Base-by-base conservation (phyloP, 495 filamentous ascomycete genomes). In the Trichoderma reesei region DNA sequence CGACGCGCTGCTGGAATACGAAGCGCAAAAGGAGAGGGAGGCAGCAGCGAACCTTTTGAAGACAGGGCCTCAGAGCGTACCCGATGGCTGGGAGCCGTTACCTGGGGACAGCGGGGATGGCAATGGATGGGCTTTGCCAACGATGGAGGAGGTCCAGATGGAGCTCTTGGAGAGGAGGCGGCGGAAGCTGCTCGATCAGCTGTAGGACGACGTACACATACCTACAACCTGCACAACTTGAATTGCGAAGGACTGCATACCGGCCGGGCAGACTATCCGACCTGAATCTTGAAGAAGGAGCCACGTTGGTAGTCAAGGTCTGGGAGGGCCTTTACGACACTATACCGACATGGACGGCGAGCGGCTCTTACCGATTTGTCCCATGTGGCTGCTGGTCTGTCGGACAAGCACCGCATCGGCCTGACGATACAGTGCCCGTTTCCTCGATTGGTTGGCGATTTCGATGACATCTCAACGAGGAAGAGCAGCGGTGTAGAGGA, bases 61-160 rank as follows among this genome's bases (percentile, higher is more conserved):
- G 56, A 42, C 68, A 41, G 72, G 69, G 4, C 65, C 65, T 31
- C 54, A 61, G 63, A 78, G 70, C 72, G 82, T 77, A 68, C 79
- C 81, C 68, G 82, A 69, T 11, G 85, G 80, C 36, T 98, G 94
- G 94, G 86, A 92, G 67, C 81, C 89, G 16, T 78, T 98, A 65
- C 94, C 94, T 1, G 93, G 91, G 2, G 90, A 96, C 79, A 77
- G 77, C 33, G 92, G 91, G 14, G 91, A 95, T 74, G 92, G 92
- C 0, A 78, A 85, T 41, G 85, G 80, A 48, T 98, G 94, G 94
- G 86, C 84, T 70, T 74, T 98, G 63, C 94, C 94, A 7, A 89
- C 86, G 36, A 69, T 87, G 63, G 92, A 96, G 9, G 95, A 98
- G 71, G 94, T 98, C 20, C 87, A 92, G 74, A 87, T 93, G 72